Percentiles rank a stretch among this genome's conserved stretches.
Conservation (phyloP, 192 early-diverging fungal genomes). For the Coemansia umbellata region DNA sequence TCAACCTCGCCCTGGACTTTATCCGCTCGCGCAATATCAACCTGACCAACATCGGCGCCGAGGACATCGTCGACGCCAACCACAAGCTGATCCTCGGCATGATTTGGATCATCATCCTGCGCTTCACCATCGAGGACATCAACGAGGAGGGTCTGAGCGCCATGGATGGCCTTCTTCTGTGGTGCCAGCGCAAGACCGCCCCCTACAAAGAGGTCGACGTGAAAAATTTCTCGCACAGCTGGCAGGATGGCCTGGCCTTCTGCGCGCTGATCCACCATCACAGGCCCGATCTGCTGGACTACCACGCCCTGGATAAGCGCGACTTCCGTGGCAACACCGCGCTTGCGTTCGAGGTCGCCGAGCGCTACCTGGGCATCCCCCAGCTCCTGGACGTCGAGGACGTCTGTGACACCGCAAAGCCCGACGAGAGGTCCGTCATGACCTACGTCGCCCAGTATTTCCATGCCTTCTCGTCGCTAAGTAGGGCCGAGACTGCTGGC, state of each 20-base stretch:
- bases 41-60: slow-evolving; percentile 95
- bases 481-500: slow-evolving; percentile 79
- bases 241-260: slow-evolving; percentile 93
- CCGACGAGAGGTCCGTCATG: slow-evolving; percentile 96
- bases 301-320: slow-evolving; percentile 76
- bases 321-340: slow-evolving; percentile 81
- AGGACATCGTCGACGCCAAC: slow-evolving; percentile 95
- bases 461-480: slow-evolving; percentile 91
- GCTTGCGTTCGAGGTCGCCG: slow-evolving; percentile 95
- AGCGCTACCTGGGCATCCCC: slow-evolving; percentile 82
- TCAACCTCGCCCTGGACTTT: slow-evolving; percentile 91
- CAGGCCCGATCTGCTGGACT: slow-evolving; percentile 92
- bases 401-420: slow-evolving; percentile 87
- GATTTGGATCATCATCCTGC: slow-evolving; percentile 96
- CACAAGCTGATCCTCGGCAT: slow-evolving; percentile 89
- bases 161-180: slow-evolving; percentile 93
- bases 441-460: slow-evolving; percentile 98
- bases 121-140: slow-evolving; percentile 95
- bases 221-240: slow-evolving; percentile 87
- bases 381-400: slow-evolving; percentile 95
- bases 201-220: slow-evolving; percentile 80
- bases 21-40: slow-evolving; percentile 80
- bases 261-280: slow-evolving; percentile 97
- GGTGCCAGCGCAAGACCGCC: slow-evolving; percentile 95
- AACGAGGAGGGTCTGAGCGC: slow-evolving; percentile 92